phyloP scores from a whole-genome alignment of 176 grass and related monocot species.

The Puya raimondii region DNA sequence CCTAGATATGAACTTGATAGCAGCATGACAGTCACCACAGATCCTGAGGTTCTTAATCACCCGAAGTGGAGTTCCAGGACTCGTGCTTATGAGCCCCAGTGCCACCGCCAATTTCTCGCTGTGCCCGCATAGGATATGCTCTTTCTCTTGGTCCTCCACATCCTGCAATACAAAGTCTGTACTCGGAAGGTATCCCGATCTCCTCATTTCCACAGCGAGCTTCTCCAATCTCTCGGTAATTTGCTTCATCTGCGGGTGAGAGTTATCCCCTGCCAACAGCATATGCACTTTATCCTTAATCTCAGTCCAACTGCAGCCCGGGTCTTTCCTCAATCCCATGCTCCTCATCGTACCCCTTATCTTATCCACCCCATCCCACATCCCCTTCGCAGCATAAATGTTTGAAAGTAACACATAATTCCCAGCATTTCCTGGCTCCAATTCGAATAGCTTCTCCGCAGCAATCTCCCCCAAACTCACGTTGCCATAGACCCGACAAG shows the following conservation, averaged over 20 bases:
- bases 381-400: slow-evolving; percentile 70
- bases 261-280: slow-evolving; percentile 58
- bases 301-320: slow-evolving; percentile 71
- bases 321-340: slow-evolving; percentile 56
- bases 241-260: slow-evolving; percentile 46
- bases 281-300: slow-evolving; percentile 71
- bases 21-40: slow-evolving; percentile 57
- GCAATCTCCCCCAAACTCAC: slow-evolving; percentile 43
- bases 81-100: slow-evolving; percentile 47
- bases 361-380: slow-evolving; percentile 51
- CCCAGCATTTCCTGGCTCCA: slow-evolving; percentile 63
- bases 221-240: slow-evolving; percentile 55
- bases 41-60: slow-evolving; percentile 78
- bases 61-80: slow-evolving; percentile 37
- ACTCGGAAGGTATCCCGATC: slow-evolving; percentile 48
- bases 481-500: slow-evolving; percentile 54
- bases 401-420: slow-evolving; percentile 78
- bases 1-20: slow-evolving; percentile 57
- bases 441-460: slow-evolving; percentile 46
- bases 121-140: slow-evolving; percentile 58
- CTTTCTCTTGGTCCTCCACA: slow-evolving; percentile 80
- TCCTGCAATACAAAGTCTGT: slow-evolving; percentile 71
- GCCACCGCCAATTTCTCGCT: slow-evolving; percentile 72
- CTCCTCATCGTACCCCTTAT: slow-evolving; percentile 51
- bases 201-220: slow-evolving; percentile 46